Evolutionary conservation across 2,329 filamentous ascomycete species (phyloP), one percentile per base, ranked within the genome.

Genomic region (Aspergillus aculeatus): DNA sequence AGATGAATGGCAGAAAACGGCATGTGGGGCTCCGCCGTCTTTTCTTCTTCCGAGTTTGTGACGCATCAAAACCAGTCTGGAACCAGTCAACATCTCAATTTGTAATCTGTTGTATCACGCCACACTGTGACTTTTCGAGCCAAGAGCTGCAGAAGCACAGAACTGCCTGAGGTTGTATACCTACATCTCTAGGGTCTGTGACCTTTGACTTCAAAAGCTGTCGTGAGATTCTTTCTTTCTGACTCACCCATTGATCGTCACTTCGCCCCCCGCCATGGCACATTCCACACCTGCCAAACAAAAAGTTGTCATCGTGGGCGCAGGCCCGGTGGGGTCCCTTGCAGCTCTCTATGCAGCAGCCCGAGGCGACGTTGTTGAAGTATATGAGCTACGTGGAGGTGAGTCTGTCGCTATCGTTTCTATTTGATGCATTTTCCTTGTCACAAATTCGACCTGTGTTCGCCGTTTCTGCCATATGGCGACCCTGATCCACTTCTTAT

Each of bases 361-460:
- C 67, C 84, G 94, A 74, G 95, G 93, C 48, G 87, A 96, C 75
- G 81, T 94, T 70, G 95, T 99, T 32, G 92, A 97, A 74, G 84
- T 99, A 53, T 99, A 98, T 75, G 95, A 99, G 77, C 80, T 99
- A 66, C 86, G 95, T 72, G 87, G 89, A 80, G 95, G 95, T 97
- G 83, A 74, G 86, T 81, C 2, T 29, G 50, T 60, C 41, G 41
- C 35, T 24, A 12, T 56, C 26, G n/a, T 41, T 31, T 5, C 29
- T 57, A 16, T 47, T 11, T 9, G 26, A 29, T 29, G 7, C 26
- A 29, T 9, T 9, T 3, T 29, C 26, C 6, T 26, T 26, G 26
- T 38, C n/a, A 44, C 32, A 4, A 9, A 19, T 2, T 16, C 29
- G 6, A 12, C n/a, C 10, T 21, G 29, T 19, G 19, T 14, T 14